Conservation (phyloP, 768 basidiomycete genomes). For the Tylopilus sp. region DNA sequence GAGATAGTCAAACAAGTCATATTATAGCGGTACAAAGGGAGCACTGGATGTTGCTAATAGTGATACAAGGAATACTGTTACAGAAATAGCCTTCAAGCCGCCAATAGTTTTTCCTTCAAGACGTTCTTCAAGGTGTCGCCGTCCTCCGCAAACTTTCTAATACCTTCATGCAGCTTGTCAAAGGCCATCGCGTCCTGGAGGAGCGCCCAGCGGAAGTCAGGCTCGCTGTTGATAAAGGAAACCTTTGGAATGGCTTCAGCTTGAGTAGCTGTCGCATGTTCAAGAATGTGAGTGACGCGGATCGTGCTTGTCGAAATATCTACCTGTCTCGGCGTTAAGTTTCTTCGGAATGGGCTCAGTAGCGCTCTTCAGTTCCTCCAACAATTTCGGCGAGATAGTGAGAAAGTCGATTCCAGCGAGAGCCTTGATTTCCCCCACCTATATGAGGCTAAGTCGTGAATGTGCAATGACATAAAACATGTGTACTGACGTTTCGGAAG, state of each 20-base stretch:
- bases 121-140: constrained; percentile 80
- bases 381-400: constrained; percentile 87
- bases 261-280: constrained; percentile 31
- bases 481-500: constrained; percentile 81
- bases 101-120: constrained; percentile 39
- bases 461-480: background rate
- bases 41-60: background rate
- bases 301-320: constrained; percentile 10
- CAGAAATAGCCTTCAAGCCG: background rate
- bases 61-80: background rate
- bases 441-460: background rate
- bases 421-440: constrained; percentile 88
- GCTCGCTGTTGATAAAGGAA: constrained; percentile 81
- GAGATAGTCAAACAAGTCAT: background rate
- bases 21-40: background rate
- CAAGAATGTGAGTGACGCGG: background rate
- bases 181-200: constrained; percentile 89
- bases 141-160: constrained; percentile 95
- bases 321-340: constrained; percentile 65
- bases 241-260: constrained; percentile 72
- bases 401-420: constrained; percentile 96
- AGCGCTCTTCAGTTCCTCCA: constrained; percentile 81
- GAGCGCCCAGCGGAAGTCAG: constrained; percentile 90
- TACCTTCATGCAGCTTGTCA: constrained; percentile 47
- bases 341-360: constrained; percentile 74